A percentile compares a stretch with the other conserved stretches of the same genome.
phyloP scores from a whole-genome alignment of 2,329 filamentous ascomycete species.

The Berkeleyomyces basicola region DNA sequence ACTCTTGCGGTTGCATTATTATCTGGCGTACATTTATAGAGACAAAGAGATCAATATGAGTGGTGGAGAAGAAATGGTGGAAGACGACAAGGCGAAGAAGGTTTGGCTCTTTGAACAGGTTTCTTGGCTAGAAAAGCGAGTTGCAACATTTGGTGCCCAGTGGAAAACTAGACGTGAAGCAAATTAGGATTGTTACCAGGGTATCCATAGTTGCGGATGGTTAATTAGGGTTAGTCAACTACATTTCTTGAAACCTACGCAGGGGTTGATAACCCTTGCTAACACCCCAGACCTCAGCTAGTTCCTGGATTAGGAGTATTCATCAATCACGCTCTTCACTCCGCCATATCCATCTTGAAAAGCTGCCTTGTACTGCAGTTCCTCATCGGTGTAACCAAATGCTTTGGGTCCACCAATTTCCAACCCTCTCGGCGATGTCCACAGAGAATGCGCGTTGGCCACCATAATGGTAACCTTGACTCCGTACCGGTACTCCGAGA shows the following conservation, averaged over 20 bases:
- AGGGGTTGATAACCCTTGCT: neutral
- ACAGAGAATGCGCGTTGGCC: slow-evolving; percentile 10
- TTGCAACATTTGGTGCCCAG: neutral
- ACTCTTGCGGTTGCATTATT: neutral
- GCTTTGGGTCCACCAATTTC: slow-evolving; percentile 6
- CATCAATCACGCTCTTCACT: slow-evolving; percentile 8
- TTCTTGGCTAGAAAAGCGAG: neutral
- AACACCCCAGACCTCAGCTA: neutral
- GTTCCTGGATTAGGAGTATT: neutral
- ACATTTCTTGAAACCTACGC: neutral
- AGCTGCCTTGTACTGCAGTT: slow-evolving; percentile 3
- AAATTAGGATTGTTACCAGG: neutral
- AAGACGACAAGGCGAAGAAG: neutral
- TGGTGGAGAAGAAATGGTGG: no score
- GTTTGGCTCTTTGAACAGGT: neutral
- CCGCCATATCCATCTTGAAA: slow-evolving; percentile 8
- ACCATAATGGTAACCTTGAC: slow-evolving; percentile 11
- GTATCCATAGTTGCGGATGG: neutral
- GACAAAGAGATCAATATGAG: neutral
- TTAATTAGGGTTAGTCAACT: neutral
- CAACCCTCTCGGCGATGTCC: slow-evolving; percentile 1
- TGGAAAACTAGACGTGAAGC: neutral
- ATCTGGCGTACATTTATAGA: neutral
- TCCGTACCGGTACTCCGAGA: slow-evolving; percentile 21
- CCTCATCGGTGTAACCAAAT: slow-evolving; percentile 8